A percentile compares a stretch with the other conserved stretches of the same genome.
These are phyloP conservation scores for Ustilago nuda DNA, from an alignment of 1,284 basidiomycete genomes.

Conservation along the genomic window DNA sequence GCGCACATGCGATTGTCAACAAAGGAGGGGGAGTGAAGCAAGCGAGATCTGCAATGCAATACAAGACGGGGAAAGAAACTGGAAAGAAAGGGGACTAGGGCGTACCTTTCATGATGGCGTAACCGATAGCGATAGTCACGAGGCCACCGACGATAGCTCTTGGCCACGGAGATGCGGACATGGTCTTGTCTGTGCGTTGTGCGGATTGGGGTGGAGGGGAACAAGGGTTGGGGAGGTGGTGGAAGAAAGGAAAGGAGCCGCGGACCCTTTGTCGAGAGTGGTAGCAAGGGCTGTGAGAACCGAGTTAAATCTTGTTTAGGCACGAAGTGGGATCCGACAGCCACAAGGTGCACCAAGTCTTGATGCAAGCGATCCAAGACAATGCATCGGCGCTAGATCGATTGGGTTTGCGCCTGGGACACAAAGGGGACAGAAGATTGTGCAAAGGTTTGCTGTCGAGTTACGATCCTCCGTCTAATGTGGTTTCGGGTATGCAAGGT, in stretches of 20 bases:
- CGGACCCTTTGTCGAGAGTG: slow-evolving; percentile 3
- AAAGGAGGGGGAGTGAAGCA: slow-evolving; percentile 13
- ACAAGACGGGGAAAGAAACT: slow-evolving; percentile 1
- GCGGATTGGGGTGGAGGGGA: neutral
- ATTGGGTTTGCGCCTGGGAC: neutral
- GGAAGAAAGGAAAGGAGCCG: slow-evolving; percentile 8
- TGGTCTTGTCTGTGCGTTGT: slow-evolving; percentile 2
- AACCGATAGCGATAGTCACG: slow-evolving; percentile 47
- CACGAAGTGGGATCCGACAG: neutral
- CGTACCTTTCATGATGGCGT: slow-evolving; percentile 63
- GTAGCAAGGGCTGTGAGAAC: slow-evolving; percentile 5
- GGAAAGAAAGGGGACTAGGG: neutral
- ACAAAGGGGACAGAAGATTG: no score
- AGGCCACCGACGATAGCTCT: slow-evolving; percentile 45
- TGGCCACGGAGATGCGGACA: slow-evolving; percentile 50
- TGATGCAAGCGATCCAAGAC: neutral
- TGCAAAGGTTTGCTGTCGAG: no score
- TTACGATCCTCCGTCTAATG: neutral
- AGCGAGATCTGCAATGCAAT: slow-evolving; percentile 2
- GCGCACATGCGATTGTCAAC: slow-evolving; percentile 12
- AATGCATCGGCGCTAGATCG: neutral
- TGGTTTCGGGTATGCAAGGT: no score
- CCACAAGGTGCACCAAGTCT: neutral
- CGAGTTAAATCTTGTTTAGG: neutral
- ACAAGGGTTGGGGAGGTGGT: neutral